phyloP scores from a whole-genome alignment of 1,139 yeast species.

The Taphrina flavorubra region DNA sequence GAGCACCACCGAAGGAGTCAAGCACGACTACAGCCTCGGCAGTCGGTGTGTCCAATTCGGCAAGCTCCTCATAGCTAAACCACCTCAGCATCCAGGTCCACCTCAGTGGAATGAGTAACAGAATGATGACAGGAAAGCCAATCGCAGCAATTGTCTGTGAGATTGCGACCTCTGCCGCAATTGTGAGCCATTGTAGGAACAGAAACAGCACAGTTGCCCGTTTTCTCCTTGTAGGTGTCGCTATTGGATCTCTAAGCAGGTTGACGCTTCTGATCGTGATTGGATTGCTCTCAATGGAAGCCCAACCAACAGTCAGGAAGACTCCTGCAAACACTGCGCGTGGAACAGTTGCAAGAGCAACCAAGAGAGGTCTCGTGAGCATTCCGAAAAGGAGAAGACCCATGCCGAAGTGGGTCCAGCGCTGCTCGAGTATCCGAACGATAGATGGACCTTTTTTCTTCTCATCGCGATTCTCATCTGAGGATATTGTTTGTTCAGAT shows the following conservation, averaged over 20 bases:
- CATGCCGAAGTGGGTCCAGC: slow-evolving; percentile 81
- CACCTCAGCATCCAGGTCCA: slow-evolving; percentile 61
- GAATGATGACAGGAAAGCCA: slow-evolving; percentile 87
- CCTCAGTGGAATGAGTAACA: slow-evolving; percentile 58
- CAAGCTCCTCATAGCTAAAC: slow-evolving; percentile 67
- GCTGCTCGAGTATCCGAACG: slow-evolving; percentile 66
- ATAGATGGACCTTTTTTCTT: slow-evolving; percentile 17
- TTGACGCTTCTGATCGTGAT: slow-evolving; percentile 68
- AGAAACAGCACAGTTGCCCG: slow-evolving; percentile 63
- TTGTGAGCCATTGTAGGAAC: slow-evolving; percentile 66
- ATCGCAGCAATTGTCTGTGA: slow-evolving; percentile 89
- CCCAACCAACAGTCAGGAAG: slow-evolving; percentile 89
- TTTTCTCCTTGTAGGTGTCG: slow-evolving; percentile 49
- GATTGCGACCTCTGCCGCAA: slow-evolving; percentile 78
- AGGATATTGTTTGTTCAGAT: slow-evolving; percentile 7
- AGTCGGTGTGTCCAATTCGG: slow-evolving; percentile 71
- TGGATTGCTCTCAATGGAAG: slow-evolving; percentile 72
- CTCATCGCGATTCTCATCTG: slow-evolving; percentile 43
- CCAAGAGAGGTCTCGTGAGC: slow-evolving; percentile 85
- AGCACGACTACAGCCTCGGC: slow-evolving; percentile 64
- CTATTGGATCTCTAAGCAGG: slow-evolving; percentile 63
- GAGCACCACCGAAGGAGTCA: slow-evolving; percentile 45
- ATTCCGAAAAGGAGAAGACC: slow-evolving; percentile 82
- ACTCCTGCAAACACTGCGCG: slow-evolving; percentile 92
- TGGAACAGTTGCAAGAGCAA: slow-evolving; percentile 83